Base-by-base conservation (phyloP, 192 early-diverging fungal species). In the Linnemannia hyalina region DNA sequence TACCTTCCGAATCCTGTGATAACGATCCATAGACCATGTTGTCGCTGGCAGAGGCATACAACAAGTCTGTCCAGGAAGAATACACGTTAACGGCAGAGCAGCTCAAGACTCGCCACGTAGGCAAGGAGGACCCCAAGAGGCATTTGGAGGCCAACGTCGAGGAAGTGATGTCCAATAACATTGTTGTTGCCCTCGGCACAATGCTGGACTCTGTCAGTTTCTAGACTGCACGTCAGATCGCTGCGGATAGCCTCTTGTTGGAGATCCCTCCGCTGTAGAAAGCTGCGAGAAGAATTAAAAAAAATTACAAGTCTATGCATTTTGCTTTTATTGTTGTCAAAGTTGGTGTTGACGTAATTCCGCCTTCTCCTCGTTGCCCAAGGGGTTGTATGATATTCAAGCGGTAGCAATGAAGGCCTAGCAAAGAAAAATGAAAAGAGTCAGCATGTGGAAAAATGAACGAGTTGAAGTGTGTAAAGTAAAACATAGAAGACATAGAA, bases 41-140 rank as follows among this genome's bases (percentile, higher is more conserved):
- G 70, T 81, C 88, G 15, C 90, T 99, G 80, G 95, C 97, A 41
- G 98, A 99, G 70, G 89, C 93, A 73, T 99, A 99, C 83, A 98
- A 98, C 92, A 99, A 99, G 89, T 98, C 97, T 4, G 98, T 99
- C 1, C 95, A 96, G 77, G 99, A 99, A 87, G 99, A 99, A 90
- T 95, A 93, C 70, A 97, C 95, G 20, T 91, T 99, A 94, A 96
- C 97, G 18, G 82, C 94, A 3, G 96, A 99, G 68, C 96, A 99
- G 90, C 95, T 99, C 46, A 96, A 97, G 89, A 99, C 96, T 15
- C 97, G 99, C 47, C 99, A 99, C 88, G 97, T 99, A n/a, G 99
- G 99, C 46, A 99, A 99, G 88, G 97, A 99, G 90, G 99, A 99
- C 84, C 99, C 99, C 22, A 99, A 99, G 92, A 94, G 97, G 82